Conservation (phyloP, 805 yeast genomes). For the Candida peoriensis region DNA sequence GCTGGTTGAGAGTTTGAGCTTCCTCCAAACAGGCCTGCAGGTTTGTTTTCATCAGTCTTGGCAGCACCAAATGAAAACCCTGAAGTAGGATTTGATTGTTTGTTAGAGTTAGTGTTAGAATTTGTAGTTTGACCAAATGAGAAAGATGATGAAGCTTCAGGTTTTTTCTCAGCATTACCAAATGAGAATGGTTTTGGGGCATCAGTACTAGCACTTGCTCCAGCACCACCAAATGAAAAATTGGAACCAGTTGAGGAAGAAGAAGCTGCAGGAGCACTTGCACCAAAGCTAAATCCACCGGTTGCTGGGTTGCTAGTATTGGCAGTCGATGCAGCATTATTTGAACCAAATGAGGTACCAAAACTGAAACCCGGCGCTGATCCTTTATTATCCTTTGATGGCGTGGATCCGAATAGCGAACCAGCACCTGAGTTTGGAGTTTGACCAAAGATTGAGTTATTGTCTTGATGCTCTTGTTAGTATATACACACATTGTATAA, state of each 20-base stretch:
- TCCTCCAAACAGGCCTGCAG: too few relatives aligned
- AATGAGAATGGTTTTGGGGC: constrained; percentile 20
- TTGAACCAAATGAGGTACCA: constrained; percentile 21
- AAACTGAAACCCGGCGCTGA: constrained; percentile 2
- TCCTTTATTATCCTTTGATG: constrained; percentile 12
- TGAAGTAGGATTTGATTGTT: constrained; percentile 7
- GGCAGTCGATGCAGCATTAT: neutral
- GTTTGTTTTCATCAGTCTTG: constrained; percentile 11
- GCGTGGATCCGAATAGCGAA: constrained; percentile 22
- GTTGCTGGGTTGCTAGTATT: too few relatives aligned
- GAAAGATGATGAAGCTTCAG: constrained; percentile 9
- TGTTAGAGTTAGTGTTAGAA: constrained; percentile 6
- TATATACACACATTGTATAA: neutral
- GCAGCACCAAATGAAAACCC: constrained; percentile 14
- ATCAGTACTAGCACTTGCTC: constrained; percentile 4
- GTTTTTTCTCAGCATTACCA: constrained; percentile 4
- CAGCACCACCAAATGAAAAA: constrained; percentile 11
- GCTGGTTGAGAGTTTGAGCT: too few relatives aligned
- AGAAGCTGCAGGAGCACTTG: constrained; percentile 1
- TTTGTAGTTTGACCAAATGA: constrained; percentile 27
- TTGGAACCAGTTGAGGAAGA: constrained; percentile 1
- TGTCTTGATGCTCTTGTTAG: neutral
- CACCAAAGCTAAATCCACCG: neutral
- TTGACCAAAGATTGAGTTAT: constrained; percentile 17
- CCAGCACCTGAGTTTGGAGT: constrained; percentile 19